phyloP scores from a whole-genome alignment of 495 filamentous ascomycete species.

The Jackrogersella minutella region DNA sequence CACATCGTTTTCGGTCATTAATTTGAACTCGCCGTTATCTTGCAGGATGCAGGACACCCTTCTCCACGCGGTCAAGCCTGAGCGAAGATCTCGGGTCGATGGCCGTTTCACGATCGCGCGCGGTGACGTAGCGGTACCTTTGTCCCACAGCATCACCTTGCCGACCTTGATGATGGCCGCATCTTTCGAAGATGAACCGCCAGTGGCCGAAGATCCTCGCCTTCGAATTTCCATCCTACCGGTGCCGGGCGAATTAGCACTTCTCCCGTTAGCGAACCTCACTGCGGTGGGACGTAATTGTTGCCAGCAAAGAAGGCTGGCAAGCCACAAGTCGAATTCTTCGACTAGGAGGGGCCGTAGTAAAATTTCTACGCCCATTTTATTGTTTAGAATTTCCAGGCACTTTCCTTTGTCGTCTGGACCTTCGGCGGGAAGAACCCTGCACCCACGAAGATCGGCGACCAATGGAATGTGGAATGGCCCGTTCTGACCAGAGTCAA shows the following conservation, averaged over 20 bases:
- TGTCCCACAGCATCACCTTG: slow-evolving; percentile 92
- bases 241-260: slow-evolving; percentile 31
- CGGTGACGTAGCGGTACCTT: slow-evolving; percentile 61
- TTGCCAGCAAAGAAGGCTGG: slow-evolving; percentile 93
- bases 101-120: slow-evolving; percentile 60
- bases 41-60: slow-evolving; percentile 91
- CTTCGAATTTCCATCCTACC: slow-evolving; percentile 65
- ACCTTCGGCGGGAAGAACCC: slow-evolving; percentile 72
- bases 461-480: slow-evolving; percentile 64
- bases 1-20: slow-evolving; percentile 84
- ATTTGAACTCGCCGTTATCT: slow-evolving; percentile 93
- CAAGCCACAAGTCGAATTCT: slow-evolving; percentile 91
- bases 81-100: slow-evolving; percentile 55
- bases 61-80: slow-evolving; percentile 69
- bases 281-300: slow-evolving; percentile 70
- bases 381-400: slow-evolving; percentile 78
- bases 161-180: slow-evolving; percentile 96
- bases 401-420: slow-evolving; percentile 72
- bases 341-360: slow-evolving; percentile 75
- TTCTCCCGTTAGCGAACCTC: slow-evolving; percentile 41
- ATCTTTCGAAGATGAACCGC: slow-evolving; percentile 64
- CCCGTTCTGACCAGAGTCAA: slow-evolving; percentile 62
- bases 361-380: slow-evolving; percentile 73
- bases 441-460: slow-evolving; percentile 86
- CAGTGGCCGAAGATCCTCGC: slow-evolving; percentile 69